Conservation (phyloP, 2,329 filamentous ascomycete species). For the Pseudogymnoascus sp. region DNA sequence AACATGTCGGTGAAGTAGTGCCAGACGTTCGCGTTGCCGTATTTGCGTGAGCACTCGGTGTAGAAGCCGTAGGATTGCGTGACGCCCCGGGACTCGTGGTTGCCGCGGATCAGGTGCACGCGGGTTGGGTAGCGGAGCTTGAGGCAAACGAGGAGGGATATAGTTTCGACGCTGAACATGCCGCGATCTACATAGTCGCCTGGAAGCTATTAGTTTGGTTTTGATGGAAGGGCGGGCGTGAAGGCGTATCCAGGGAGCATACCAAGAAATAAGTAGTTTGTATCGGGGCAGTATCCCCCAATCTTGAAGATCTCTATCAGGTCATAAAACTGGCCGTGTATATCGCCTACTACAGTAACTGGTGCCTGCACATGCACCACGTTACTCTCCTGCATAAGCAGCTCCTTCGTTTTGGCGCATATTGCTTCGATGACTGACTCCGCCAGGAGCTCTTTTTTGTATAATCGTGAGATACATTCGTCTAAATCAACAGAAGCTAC, state of each 20-base stretch:
- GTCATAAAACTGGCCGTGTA: conserved; percentile 98
- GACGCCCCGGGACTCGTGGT: conserved; percentile 94
- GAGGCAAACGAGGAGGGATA: conserved; percentile 92
- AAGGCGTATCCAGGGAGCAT: conserved; percentile 13
- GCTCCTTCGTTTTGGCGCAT: conserved; percentile 97
- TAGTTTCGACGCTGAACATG: conserved; percentile 97
- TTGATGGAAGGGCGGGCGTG: neutral
- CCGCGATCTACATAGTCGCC: conserved; percentile 97
- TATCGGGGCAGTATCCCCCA: conserved; percentile 92
- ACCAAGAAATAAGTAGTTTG: conserved; percentile 97
- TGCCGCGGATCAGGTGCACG: conserved; percentile 92
- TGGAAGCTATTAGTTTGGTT: conserved; percentile 31
- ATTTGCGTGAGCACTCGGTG: conserved; percentile 95
- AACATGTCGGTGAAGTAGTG: conserved; percentile 99
- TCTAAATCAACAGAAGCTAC: conserved; percentile 93
- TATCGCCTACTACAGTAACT: conserved; percentile 95
- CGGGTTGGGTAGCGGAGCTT: conserved; percentile 95
- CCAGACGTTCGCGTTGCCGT: conserved; percentile 98
- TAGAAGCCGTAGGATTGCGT: conserved; percentile 99
- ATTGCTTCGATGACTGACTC: conserved; percentile 98
- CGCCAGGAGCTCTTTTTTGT: conserved; percentile 92
- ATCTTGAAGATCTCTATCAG: conserved; percentile 99
- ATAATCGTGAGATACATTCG: conserved; percentile 93
- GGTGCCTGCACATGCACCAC: conserved; percentile 94
- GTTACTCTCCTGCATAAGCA: conserved; percentile 99